Evolutionary conservation across 208 protist species (phyloP).

Genomic region (Wallacemonas sp.): DNA sequence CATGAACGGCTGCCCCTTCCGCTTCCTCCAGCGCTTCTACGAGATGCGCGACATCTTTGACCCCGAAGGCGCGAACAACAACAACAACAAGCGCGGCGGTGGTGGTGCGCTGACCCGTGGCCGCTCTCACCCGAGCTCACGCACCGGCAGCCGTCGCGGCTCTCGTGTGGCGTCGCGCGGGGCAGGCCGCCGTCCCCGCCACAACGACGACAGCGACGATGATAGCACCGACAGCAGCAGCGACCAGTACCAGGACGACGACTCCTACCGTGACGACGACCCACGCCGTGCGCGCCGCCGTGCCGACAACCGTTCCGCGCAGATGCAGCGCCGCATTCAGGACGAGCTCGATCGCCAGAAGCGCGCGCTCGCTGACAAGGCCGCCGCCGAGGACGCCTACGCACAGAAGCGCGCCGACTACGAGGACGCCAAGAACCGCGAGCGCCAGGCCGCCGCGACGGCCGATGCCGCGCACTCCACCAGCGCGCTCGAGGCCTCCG

Average conservation of each 20-base stretch:
- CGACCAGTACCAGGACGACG: constrained; percentile 19
- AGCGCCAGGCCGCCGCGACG: not conserved
- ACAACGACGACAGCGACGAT: constrained; percentile 4
- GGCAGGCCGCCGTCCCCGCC: constrained; percentile 4
- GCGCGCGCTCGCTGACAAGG: constrained; percentile 37
- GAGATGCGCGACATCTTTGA: constrained; percentile 63
- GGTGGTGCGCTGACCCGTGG: too few species aligned
- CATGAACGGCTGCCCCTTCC: constrained; percentile 65
- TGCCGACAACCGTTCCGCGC: constrained; percentile 28
- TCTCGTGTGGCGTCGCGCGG: not conserved
- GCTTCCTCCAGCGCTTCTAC: constrained; percentile 78
- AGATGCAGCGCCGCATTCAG: constrained; percentile 27
- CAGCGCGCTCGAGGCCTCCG: constrained; percentile 43
- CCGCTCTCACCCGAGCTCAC: not conserved
- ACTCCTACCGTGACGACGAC: constrained; percentile 14
- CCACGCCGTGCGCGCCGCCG: constrained; percentile 22
- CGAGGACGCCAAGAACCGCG: constrained; percentile 45
- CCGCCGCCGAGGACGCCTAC: constrained; percentile 54
- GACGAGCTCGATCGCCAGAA: constrained; percentile 42
- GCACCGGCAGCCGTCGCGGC: constrained; percentile 9
- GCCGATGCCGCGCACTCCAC: constrained; percentile 4
- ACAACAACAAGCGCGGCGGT: not conserved
- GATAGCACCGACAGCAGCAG: constrained; percentile 25
- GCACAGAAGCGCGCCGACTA: constrained; percentile 43
- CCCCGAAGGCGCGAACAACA: constrained; percentile 12